phyloP scores from a whole-genome alignment of 2,329 filamentous ascomycete species.

The Lecanicillium sp. region DNA sequence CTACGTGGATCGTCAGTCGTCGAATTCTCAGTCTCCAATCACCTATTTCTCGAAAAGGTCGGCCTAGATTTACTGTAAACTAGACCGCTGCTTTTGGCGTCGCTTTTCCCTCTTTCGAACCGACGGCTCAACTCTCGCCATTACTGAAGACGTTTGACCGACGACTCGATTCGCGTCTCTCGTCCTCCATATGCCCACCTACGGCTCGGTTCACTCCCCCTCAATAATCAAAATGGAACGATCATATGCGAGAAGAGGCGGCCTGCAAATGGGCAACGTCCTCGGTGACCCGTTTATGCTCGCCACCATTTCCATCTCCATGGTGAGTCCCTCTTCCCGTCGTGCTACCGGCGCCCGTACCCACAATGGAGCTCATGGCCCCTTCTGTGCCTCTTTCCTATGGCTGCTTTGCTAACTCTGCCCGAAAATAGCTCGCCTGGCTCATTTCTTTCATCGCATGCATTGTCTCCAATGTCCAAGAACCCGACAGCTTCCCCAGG shows the following conservation, averaged over 20 bases:
- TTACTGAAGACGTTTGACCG: background rate
- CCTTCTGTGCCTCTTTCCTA: too few relatives aligned
- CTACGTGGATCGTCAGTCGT: slow-evolving; percentile 8
- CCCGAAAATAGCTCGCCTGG: slow-evolving; percentile 75
- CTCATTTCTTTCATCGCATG: slow-evolving; percentile 84
- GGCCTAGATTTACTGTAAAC: too few relatives aligned
- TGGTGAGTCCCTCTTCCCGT: slow-evolving; percentile 54
- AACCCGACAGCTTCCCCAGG: slow-evolving; percentile 58
- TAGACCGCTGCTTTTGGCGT: too few relatives aligned
- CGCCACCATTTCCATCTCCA: slow-evolving; percentile 83
- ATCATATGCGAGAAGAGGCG: slow-evolving; percentile 45
- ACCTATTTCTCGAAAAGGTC: too few relatives aligned
- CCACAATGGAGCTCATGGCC: too few relatives aligned
- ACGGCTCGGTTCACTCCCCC: slow-evolving; percentile 65
- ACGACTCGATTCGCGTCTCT: slow-evolving; percentile 6
- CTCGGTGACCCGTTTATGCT: slow-evolving; percentile 94
- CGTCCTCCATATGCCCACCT: slow-evolving; percentile 74
- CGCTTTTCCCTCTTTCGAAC: too few relatives aligned
- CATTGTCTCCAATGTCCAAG: slow-evolving; percentile 34
- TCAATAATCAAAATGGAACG: slow-evolving; percentile 77
- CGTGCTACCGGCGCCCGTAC: too few relatives aligned
- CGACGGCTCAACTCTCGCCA: too few relatives aligned
- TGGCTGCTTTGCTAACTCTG: slow-evolving; percentile 12
- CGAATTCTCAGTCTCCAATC: too few relatives aligned
- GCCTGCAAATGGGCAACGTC: slow-evolving; percentile 79